Percentiles rank a stretch among this genome's conserved stretches.
phyloP scores from a whole-genome alignment of 192 early-diverging fungal genomes.

The Backusella liffmaniae region DNA sequence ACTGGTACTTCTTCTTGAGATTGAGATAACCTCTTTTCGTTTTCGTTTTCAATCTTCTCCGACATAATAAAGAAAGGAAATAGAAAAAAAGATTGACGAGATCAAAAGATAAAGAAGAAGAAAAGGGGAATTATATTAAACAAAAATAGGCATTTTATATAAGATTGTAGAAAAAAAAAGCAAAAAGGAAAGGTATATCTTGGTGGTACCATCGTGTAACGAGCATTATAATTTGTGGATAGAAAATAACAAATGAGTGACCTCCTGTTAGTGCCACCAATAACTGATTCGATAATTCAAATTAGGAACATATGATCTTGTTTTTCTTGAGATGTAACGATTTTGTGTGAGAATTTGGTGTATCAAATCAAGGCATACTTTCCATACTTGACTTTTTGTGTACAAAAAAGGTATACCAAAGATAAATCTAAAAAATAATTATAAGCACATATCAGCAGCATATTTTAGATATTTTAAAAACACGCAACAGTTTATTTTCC shows the following conservation, averaged over 20 bases:
- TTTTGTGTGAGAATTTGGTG: neutral
- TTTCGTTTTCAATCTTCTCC: slow-evolving; percentile 20
- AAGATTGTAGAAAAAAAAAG: neutral
- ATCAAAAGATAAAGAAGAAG: neutral
- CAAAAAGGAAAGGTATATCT: neutral
- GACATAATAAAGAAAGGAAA: slow-evolving; percentile 14
- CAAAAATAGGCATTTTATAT: neutral
- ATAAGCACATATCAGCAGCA: neutral
- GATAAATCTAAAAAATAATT: neutral
- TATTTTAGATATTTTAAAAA: neutral
- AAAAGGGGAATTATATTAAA: neutral
- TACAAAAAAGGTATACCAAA: neutral
- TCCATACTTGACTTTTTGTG: neutral
- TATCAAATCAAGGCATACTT: slow-evolving; percentile 1
- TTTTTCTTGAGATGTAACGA: slow-evolving; percentile 2
- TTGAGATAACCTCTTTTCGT: neutral
- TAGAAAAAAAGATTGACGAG: neutral
- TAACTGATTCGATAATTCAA: slow-evolving; percentile 5
- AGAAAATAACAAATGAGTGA: slow-evolving; percentile 1
- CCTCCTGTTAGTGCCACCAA: neutral
- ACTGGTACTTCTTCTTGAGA: neutral
- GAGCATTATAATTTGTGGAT: neutral
- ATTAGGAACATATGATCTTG: slow-evolving; percentile 7
- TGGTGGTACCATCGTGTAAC: neutral
- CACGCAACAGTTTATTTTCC: neutral